A percentile compares a stretch with the other conserved stretches of the same genome.
phyloP scores from a whole-genome alignment of 1,284 basidiomycete genomes.

The Termitomyces sp. region DNA sequence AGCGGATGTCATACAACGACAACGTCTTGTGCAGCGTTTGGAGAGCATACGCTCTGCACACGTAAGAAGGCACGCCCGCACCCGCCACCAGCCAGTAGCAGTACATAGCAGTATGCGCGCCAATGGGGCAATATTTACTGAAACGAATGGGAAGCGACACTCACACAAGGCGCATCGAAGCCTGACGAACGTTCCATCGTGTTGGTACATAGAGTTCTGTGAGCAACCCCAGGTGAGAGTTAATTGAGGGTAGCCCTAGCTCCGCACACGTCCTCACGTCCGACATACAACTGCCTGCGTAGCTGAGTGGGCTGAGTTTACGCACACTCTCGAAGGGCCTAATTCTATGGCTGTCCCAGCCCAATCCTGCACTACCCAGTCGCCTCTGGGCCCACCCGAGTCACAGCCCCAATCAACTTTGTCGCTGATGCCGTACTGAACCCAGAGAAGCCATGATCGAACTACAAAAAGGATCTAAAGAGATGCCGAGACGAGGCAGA shows the following conservation, averaged over 20 bases:
- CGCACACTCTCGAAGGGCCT: slow-evolving; percentile 2
- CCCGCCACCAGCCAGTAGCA: background rate
- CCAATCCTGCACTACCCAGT: background rate
- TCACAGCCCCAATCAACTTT: background rate
- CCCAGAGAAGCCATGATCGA: background rate
- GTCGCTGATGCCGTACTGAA: background rate
- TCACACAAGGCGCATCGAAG: background rate
- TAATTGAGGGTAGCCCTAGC: background rate
- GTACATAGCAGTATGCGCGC: slow-evolving; percentile 3
- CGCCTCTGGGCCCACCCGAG: slow-evolving; percentile 1
- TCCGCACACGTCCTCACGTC: slow-evolving; percentile 11
- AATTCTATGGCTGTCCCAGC: background rate
- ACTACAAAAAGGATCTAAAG: background rate
- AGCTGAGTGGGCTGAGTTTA: slow-evolving; percentile 1
- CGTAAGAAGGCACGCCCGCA: slow-evolving; percentile 4
- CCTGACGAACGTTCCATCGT: background rate
- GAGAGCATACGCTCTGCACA: background rate
- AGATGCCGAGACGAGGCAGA: background rate
- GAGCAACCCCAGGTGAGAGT: background rate
- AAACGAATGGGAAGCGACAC: background rate
- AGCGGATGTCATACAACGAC: slow-evolving; percentile 4
- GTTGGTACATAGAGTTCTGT: background rate
- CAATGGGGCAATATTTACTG: slow-evolving; percentile 3
- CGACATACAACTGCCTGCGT: slow-evolving; percentile 8
- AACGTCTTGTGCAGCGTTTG: background rate